Conservation (phyloP, 108 stramenopile genomes). For the Conticribra guillardii region DNA sequence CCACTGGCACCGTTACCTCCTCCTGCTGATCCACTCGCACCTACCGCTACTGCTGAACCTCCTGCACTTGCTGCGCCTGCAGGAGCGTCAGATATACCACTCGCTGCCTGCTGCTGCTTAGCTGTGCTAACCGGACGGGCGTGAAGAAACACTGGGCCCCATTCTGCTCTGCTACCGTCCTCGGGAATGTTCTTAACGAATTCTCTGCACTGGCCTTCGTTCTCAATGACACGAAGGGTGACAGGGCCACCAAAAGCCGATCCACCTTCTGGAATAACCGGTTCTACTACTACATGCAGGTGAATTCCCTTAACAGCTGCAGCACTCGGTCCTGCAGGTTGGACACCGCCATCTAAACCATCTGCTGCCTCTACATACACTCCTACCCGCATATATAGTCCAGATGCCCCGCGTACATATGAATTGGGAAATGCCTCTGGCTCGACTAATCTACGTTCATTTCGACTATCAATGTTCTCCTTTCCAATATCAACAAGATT, state of each 20-base stretch:
- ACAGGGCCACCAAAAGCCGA: slow-evolving; percentile 81
- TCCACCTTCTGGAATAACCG: slow-evolving; percentile 83
- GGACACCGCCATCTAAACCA: slow-evolving; percentile 40
- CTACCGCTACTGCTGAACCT: slow-evolving; percentile 4
- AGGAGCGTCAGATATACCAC: slow-evolving; percentile 48
- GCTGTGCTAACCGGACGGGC: slow-evolving; percentile 77
- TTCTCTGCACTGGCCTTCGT: slow-evolving; percentile 68
- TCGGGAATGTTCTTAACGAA: slow-evolving; percentile 72
- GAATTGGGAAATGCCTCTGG: slow-evolving; percentile 92
- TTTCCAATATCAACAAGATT: slow-evolving; percentile 82
- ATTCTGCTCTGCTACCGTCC: slow-evolving; percentile 85
- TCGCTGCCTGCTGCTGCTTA: slow-evolving; percentile 71
- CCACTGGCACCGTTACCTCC: slow-evolving; percentile 39
- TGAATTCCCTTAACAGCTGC: slow-evolving; percentile 77
- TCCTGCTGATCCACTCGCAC: slow-evolving; percentile 15
- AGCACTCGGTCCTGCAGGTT: slow-evolving; percentile 40
- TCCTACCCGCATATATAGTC: slow-evolving; percentile 80
- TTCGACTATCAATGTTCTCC: slow-evolving; percentile 56
- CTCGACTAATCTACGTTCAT: slow-evolving; percentile 58
- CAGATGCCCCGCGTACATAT: slow-evolving; percentile 75
- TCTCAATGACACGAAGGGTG: slow-evolving; percentile 85
- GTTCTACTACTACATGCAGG: slow-evolving; percentile 76
- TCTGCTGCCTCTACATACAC: slow-evolving; percentile 80
- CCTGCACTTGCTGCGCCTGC: slow-evolving; percentile 12
- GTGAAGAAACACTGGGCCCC: slow-evolving; percentile 81